phyloP scores from a whole-genome alignment of 2,329 filamentous ascomycete species.

The Stagonosporopsis vannaccii region DNA sequence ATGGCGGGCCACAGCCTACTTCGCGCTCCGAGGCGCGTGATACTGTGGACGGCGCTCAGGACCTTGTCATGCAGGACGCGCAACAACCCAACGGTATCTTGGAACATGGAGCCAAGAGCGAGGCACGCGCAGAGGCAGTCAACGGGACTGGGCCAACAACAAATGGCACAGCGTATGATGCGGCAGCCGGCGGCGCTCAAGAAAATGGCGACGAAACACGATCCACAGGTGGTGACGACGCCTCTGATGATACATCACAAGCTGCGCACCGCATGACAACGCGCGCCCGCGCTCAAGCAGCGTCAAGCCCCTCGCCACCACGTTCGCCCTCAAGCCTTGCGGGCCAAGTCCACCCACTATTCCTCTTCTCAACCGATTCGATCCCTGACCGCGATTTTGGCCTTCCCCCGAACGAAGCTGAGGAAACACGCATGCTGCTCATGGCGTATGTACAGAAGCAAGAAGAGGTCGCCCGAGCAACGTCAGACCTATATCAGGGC shows the following conservation, averaged over 20 bases:
- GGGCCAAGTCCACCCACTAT: slow-evolving; percentile 76
- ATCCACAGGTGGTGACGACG: slow-evolving; percentile 45
- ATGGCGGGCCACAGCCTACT: slow-evolving; percentile 17
- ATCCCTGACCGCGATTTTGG: slow-evolving; percentile 74
- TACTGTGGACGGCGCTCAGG: slow-evolving; percentile 22
- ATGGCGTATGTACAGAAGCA: slow-evolving; percentile 85
- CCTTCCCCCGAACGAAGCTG: slow-evolving; percentile 75
- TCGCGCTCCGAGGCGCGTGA: slow-evolving; percentile 25
- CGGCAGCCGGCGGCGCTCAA: slow-evolving; percentile 23
- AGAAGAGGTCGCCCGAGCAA: slow-evolving; percentile 79
- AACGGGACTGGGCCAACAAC: slow-evolving; percentile 30
- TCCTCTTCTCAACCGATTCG: slow-evolving; percentile 68
- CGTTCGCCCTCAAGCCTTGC: slow-evolving; percentile 57
- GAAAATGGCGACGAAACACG: slow-evolving; percentile 34
- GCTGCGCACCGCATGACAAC: slow-evolving; percentile 63
- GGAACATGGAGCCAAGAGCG: slow-evolving; percentile 22
- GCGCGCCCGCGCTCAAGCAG: slow-evolving; percentile 59
- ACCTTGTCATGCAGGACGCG: slow-evolving; percentile 41
- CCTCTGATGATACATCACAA: slow-evolving; percentile 52
- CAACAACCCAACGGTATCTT: slow-evolving; percentile 27
- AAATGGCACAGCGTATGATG: slow-evolving; percentile 32
- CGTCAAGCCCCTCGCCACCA: slow-evolving; percentile 49
- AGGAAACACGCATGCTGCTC: slow-evolving; percentile 76
- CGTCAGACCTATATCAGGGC: slow-evolving; percentile 72
- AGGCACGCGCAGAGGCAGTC: slow-evolving; percentile 2